Evolutionary conservation across 2,329 filamentous ascomycete species (phyloP), one percentile per base, ranked within the genome.

Genomic region (Aspergillus vadensis): DNA sequence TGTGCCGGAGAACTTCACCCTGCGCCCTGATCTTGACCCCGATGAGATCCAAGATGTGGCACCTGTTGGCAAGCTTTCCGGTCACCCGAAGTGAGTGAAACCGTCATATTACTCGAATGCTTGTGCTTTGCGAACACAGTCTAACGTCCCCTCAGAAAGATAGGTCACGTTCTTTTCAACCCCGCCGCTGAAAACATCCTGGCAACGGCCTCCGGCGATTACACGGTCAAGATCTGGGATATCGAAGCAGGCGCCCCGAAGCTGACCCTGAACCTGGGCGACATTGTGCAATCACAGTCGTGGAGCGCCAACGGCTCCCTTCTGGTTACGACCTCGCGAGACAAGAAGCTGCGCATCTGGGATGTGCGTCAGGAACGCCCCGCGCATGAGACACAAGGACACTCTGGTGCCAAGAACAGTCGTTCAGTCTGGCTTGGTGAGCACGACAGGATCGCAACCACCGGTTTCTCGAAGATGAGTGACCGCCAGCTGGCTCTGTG

Each of bases 301-400:
- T 99, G 94, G 94, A 97, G 91, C 78, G 92, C 92, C 65, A 89
- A 91, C 69, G 95, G 95, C 62, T 88, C 88, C 59, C 84, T 95
- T 75, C 81, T 99, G 62, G 93, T 91, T 52, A 98, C 95, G 7
- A 98, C 95, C 8, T 97, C 92, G 63, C 87, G 95, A 72, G 95
- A 99, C 85, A 99, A 99, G 88, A 97, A 97, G 82, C 85, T 99
- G 65, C 89, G 95, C 63, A 88, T 98, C 65, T 99, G 95, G 95
- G 95, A 99, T 83, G 92, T 94, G 61, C 89, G 95, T 74, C 93
- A 97, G 81, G 90, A 98, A 80, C 90, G 86, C 77, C 86, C 93
- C 14, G 90, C 89, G 5, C 90, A 96, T 72, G 93, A 97, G 75
- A 87, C 89, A 14, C 81, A 87, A 5, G 95, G 95, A 63, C 95